These are phyloP conservation scores for Fusarium sp. DNA, from an alignment of 2,329 filamentous ascomycete genomes.

Conservation along the genomic window DNA sequence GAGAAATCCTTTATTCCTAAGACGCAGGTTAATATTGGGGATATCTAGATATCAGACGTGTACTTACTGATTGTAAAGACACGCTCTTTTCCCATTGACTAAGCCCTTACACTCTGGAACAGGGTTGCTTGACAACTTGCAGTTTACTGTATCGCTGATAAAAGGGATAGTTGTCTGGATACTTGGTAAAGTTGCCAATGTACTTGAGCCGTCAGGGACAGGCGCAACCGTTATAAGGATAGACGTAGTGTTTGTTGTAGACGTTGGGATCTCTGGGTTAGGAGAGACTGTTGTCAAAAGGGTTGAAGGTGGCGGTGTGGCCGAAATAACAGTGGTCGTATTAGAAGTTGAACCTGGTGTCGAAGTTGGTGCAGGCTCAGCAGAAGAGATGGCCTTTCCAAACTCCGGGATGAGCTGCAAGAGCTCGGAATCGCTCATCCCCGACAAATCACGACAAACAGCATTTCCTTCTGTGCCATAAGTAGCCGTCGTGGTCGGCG, in stretches of 20 bases:
- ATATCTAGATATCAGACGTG: fast-evolving
- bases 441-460: neutral
- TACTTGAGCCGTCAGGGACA: neutral
- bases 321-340: neutral
- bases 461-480: neutral
- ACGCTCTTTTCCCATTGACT: neutral
- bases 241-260: neutral
- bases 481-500: neutral
- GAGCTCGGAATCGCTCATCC: neutral
- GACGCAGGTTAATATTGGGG: fast-evolving
- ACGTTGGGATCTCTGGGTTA: neutral
- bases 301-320: neutral
- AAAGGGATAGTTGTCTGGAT: neutral
- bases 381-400: neutral
- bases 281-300: neutral
- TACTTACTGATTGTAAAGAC: neutral
- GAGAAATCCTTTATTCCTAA: fast-evolving
- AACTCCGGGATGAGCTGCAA: neutral
- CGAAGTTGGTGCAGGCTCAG: neutral
- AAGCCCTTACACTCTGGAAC: neutral
- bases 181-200: neutral
- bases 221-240: neutral
- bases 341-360: neutral
- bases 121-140: neutral
- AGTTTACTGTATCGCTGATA: neutral